phyloP scores from a whole-genome alignment of 1,284 basidiomycete genomes.

The Microbotryum scabiosae region DNA sequence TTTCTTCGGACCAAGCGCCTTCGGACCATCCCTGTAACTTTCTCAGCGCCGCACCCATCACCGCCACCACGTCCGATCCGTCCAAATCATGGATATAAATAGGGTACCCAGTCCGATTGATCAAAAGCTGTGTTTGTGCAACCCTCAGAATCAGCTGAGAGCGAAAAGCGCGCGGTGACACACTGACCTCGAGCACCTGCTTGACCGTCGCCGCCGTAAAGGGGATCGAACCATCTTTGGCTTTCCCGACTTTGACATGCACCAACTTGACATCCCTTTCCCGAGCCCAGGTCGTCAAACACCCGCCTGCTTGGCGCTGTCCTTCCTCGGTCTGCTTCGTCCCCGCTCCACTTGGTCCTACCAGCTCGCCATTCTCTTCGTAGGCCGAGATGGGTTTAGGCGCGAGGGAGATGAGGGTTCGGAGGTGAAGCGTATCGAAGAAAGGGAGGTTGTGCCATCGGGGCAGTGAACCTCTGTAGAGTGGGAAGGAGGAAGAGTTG shows the following conservation, averaged over 20 bases:
- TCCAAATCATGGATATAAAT: slow-evolving; percentile 12
- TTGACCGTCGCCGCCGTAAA: neutral
- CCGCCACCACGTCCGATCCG: slow-evolving; percentile 10
- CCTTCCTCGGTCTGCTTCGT: neutral
- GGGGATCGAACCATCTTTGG: slow-evolving; percentile 7
- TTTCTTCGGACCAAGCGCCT: slow-evolving; percentile 3
- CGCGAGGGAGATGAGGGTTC: slow-evolving; percentile 4
- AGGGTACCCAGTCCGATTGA: neutral
- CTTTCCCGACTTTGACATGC: slow-evolving; percentile 3
- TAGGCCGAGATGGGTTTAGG: slow-evolving; percentile 6
- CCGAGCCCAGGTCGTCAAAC: neutral
- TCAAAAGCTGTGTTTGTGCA: neutral
- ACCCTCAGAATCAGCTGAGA: neutral
- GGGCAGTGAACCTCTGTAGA: slow-evolving; percentile 13
- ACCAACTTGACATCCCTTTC: neutral
- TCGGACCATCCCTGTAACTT: slow-evolving; percentile 12
- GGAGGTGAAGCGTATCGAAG: slow-evolving; percentile 7
- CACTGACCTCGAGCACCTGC: slow-evolving; percentile 4
- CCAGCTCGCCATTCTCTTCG: neutral
- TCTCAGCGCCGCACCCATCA: slow-evolving; percentile 4
- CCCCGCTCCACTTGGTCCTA: neutral
- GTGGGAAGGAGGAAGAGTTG: neutral
- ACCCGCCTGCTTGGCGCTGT: neutral
- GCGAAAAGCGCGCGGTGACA: no score
- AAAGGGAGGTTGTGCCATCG: slow-evolving; percentile 7